phyloP scores from a whole-genome alignment of 2,329 filamentous ascomycete species.

The Pseudohalonectria lignicola region DNA sequence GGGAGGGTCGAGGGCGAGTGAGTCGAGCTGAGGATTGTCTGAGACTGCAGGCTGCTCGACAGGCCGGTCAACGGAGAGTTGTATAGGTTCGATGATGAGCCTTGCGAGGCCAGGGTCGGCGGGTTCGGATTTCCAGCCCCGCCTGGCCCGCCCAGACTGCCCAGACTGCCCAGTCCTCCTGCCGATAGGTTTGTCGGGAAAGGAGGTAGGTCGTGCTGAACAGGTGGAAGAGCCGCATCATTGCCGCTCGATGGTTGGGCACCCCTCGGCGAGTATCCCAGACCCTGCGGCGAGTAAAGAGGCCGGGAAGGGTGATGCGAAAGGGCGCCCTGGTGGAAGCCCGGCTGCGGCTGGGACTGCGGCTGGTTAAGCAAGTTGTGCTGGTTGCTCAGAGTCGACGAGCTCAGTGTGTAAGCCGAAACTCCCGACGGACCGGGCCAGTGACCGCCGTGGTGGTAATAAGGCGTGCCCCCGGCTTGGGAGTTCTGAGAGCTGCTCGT shows the following conservation, averaged over 20 bases:
- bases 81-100: not conserved
- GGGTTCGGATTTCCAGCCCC: constrained; percentile 2
- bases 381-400: too few species aligned
- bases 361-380: not conserved
- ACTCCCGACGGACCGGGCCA: not conserved
- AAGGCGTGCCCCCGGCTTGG: constrained; percentile 29
- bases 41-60: not conserved
- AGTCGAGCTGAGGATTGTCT: not conserved
- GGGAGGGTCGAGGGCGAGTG: not conserved
- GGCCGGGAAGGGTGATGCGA: too few species aligned
- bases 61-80: not conserved
- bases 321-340: not conserved
- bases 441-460: constrained; percentile 25
- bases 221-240: not conserved
- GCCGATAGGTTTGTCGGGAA: too few species aligned
- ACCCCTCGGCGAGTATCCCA: not conserved
- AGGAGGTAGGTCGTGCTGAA: not conserved
- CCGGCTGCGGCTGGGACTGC: not conserved
- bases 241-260: not conserved
- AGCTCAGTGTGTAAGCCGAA: not conserved
- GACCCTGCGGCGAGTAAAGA: too few species aligned
- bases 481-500: constrained; percentile 45
- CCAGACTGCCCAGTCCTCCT: too few species aligned
- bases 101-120: constrained; percentile 6
- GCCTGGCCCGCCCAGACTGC: not conserved